Evolutionary conservation across 768 basidiomycete species (phyloP).

Genomic region (Collybiopsis confluens): DNA sequence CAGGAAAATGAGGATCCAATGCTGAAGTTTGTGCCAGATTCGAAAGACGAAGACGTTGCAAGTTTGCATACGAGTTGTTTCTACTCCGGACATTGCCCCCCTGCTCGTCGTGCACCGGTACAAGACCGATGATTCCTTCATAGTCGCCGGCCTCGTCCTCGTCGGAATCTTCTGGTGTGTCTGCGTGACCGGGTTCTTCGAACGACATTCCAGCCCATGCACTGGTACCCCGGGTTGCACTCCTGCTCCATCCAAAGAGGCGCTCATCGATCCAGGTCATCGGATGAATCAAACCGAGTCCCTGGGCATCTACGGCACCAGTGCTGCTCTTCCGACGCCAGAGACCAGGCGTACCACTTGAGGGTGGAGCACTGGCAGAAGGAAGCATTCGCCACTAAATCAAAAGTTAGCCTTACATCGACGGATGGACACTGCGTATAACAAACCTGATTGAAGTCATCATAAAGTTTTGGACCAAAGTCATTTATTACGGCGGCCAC

Average conservation of each 20-base stretch:
- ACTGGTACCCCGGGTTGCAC: constrained; percentile 73
- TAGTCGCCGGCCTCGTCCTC: constrained; percentile 90
- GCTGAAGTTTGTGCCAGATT: constrained; percentile 13
- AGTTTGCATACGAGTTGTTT: constrained; percentile 76
- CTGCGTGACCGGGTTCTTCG: constrained; percentile 59
- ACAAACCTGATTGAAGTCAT: constrained; percentile 79
- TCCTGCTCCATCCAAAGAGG: constrained; percentile 87
- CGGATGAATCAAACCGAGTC: constrained; percentile 80
- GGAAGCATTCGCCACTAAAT: constrained; percentile 75
- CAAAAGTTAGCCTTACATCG: constrained; percentile 2
- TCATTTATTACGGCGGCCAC: constrained; percentile 81
- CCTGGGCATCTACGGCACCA: constrained; percentile 83
- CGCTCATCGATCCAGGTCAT: constrained; percentile 96
- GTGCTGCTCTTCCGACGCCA: constrained; percentile 79
- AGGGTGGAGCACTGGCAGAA: constrained; percentile 81
- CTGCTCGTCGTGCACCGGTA: constrained; percentile 48
- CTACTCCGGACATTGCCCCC: constrained; percentile 51
- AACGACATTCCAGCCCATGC: constrained; percentile 68
- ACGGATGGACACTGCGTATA: background rate
- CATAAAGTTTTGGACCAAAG: constrained; percentile 82
- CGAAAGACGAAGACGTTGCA: constrained; percentile 59
- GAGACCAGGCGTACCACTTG: constrained; percentile 66
- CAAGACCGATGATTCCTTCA: constrained; percentile 75
- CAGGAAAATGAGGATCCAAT: constrained; percentile 11
- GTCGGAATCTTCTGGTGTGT: constrained; percentile 75